These are phyloP conservation scores for Kwoniella bestiolae DNA, from an alignment of 768 basidiomycete species.

Conservation along the genomic window DNA sequence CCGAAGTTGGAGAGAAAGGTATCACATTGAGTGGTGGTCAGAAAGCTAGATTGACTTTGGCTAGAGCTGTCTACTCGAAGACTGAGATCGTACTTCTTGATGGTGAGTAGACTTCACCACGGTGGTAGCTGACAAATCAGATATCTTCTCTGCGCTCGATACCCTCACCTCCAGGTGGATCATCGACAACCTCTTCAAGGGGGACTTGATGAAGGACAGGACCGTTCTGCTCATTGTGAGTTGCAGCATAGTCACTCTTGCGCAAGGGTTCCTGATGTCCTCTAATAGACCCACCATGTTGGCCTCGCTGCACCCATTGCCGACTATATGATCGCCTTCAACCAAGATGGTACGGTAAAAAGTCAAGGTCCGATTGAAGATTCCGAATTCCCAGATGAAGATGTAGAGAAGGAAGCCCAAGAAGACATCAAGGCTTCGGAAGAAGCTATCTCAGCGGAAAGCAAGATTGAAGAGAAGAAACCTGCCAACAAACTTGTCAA, in stretches of 20 bases:
- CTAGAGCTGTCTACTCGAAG: conserved; percentile 67
- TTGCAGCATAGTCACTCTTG: too few relatives aligned
- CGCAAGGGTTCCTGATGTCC: conserved; percentile 14
- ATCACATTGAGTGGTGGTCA: conserved; percentile 65
- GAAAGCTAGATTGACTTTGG: conserved; percentile 66
- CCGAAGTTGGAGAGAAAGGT: conserved; percentile 75
- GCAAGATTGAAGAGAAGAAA: conserved; percentile 38
- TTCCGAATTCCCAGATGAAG: conserved; percentile 33
- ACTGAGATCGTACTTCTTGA: conserved; percentile 72
- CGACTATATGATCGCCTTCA: conserved; percentile 53
- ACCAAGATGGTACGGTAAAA: conserved; percentile 47
- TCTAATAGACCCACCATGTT: conserved; percentile 55
- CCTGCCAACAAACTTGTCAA: conserved; percentile 48
- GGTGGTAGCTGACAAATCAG: conserved; percentile 51
- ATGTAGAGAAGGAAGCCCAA: conserved; percentile 39
- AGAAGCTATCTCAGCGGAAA: conserved; percentile 24
- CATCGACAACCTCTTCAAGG: conserved; percentile 62
- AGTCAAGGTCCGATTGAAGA: conserved; percentile 50
- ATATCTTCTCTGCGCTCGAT: conserved; percentile 71
- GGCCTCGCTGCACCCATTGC: conserved; percentile 55
- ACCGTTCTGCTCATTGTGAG: conserved; percentile 65
- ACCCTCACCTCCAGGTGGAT: conserved; percentile 65
- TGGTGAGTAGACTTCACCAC: conserved; percentile 33
- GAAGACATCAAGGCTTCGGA: conserved; percentile 33
- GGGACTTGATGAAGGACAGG: conserved; percentile 62